Base-by-base conservation (phyloP, 129 eudicot species). In the Silybum marianum region DNA sequence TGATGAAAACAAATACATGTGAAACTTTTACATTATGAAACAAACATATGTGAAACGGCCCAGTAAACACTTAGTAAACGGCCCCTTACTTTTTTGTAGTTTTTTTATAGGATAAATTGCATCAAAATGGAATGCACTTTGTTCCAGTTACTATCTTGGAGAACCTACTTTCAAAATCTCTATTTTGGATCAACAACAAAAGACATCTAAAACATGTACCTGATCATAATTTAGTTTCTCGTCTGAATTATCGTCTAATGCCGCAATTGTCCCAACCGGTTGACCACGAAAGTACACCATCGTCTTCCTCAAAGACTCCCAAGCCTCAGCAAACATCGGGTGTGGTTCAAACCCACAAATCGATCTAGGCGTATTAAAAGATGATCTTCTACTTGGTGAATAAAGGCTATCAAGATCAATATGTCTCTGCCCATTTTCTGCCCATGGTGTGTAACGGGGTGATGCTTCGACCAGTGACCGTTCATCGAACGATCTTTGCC, bases 191-290 rank as follows among this genome's bases (percentile, higher is more conserved):
- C 4, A 1, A 16, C 42, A 40, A 0, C 24, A 12, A 4, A 32
- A 39, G 73, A 16, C 13, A 39, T 30, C 51, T 16, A 25, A 38
- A 32, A 32, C 48, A 48, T 0, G n/a, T 75, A 92, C 97, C 97
- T 95, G 99, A 87, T 92, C 99, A 78, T 95, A 95, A 85, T 95
- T 95, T 62, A 91, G 88, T 32, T 92, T 92, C 77, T 95, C 99
- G 40, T 92, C 99, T 44, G 99, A 95, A 80, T 81, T 91, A 80
- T 95, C 99, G 80, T 95, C 99, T 22, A 89, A 69, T 48, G 99
- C 99, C 13, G 99, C 99, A 82, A 95, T 92, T 7, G 99, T 95
- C 84, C 99, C 99, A 39, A 95, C 99, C 38, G 99, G 97, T 78
- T 78, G 90, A 44, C 94, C 97, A 16, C 97, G 97, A 83, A 92